Evolutionary conservation across 1,139 yeast species (phyloP).

Genomic region (Diutina catenulata): DNA sequence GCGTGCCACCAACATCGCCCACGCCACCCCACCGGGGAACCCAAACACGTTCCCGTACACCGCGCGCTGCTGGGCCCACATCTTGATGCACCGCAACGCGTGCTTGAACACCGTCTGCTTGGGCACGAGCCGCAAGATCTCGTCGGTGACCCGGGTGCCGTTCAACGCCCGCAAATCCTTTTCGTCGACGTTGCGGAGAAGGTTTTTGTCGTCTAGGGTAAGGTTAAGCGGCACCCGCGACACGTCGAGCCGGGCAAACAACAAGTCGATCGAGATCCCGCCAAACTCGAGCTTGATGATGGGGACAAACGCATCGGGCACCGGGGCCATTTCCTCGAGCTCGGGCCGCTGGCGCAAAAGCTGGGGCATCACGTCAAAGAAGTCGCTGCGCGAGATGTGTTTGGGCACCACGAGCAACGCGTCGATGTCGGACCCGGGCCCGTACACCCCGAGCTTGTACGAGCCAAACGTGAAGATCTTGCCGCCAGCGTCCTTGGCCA

Average conservation of each 20-base stretch:
- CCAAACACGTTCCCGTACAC: conserved; percentile 92
- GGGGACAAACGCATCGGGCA: conserved; percentile 96
- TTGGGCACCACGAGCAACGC: conserved; percentile 92
- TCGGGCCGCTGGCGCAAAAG: conserved; percentile 62
- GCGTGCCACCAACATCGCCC: conserved; percentile 98
- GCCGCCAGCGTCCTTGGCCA: conserved; percentile 97
- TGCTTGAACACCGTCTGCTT: conserved; percentile 88
- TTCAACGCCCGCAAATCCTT: conserved; percentile 79
- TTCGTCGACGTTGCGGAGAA: conserved; percentile 79
- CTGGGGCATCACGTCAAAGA: conserved; percentile 66
- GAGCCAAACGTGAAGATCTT: conserved; percentile 94
- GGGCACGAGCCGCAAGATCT: conserved; percentile 78
- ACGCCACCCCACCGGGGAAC: conserved; percentile 98
- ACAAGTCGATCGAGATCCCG: conserved; percentile 85
- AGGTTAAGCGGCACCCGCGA: conserved; percentile 69
- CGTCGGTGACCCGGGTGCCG: conserved; percentile 97
- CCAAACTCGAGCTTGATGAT: conserved; percentile 78
- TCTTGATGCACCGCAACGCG: conserved; percentile 81
- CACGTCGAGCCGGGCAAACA: conserved; percentile 71
- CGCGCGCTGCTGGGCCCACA: conserved; percentile 96
- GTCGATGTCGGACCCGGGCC: conserved; percentile 98
- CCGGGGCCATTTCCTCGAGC: conserved; percentile 79
- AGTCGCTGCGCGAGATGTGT: conserved; percentile 85
- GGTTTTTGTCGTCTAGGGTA: conserved; percentile 72
- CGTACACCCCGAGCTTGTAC: conserved; percentile 87